phyloP scores from a whole-genome alignment of 2,329 filamentous ascomycete genomes.

The Colletotrichum sp. region DNA sequence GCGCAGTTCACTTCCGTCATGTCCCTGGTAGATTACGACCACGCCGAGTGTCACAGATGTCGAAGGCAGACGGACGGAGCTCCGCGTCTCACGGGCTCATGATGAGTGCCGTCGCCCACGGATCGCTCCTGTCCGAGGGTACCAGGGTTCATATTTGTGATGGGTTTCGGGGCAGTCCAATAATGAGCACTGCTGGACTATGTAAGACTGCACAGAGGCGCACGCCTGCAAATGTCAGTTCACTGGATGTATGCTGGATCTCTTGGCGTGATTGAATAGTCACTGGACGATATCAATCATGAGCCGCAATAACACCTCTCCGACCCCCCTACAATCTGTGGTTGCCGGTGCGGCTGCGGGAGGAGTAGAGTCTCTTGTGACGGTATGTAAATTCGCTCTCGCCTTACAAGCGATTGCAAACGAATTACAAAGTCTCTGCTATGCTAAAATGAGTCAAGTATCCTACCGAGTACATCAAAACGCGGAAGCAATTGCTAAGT shows the following conservation, averaged over 20 bases:
- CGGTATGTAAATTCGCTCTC: not conserved
- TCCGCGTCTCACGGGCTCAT: not conserved
- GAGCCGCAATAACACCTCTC: not conserved
- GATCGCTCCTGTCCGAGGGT: too few species aligned
- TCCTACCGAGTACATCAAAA: constrained; percentile 14
- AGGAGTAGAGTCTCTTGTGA: not conserved
- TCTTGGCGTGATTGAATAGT: not conserved
- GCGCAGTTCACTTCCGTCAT: not conserved
- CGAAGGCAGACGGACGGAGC: not conserved
- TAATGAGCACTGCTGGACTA: not conserved
- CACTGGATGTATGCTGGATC: not conserved
- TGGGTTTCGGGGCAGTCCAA: not conserved
- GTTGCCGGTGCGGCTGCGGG: not conserved
- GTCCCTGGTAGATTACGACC: not conserved
- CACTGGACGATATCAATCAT: not conserved
- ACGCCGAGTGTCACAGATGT: not conserved
- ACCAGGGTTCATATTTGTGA: too few species aligned
- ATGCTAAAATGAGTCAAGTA: not conserved
- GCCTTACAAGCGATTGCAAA: not conserved
- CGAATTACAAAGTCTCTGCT: not conserved
- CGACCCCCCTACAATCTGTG: not conserved
- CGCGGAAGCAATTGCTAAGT: constrained; percentile 15
- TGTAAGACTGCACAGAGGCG: not conserved
- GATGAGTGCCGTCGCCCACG: not conserved
- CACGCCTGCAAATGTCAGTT: not conserved